A percentile compares a stretch with the other conserved stretches of the same genome.
phyloP scores from a whole-genome alignment of 1,284 basidiomycete genomes.

The Cryptococcus neoformans region DNA sequence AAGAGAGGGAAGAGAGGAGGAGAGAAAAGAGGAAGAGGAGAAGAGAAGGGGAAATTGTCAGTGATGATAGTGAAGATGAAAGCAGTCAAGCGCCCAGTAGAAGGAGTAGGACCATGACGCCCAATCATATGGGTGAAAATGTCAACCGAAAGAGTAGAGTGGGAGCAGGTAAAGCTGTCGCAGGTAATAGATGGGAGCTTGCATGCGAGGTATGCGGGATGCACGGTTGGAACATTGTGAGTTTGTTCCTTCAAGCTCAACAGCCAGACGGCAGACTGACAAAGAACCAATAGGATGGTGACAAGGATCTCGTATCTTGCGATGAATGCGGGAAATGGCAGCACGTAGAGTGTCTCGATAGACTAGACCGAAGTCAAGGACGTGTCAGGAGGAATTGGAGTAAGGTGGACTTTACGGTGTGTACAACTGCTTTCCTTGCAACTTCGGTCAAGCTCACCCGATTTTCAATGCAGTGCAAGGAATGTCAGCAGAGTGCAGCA shows the following conservation, averaged over 20 bases:
- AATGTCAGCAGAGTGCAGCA: slow-evolving; percentile 26
- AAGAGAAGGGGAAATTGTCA: slow-evolving; percentile 26
- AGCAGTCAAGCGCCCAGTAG: neutral
- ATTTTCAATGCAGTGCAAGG: slow-evolving; percentile 28
- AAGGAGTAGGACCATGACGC: neutral
- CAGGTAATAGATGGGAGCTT: slow-evolving; percentile 51
- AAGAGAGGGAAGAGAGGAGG: slow-evolving; percentile 42
- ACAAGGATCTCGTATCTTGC: slow-evolving; percentile 52
- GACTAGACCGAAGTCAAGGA: slow-evolving; percentile 33
- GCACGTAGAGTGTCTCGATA: slow-evolving; percentile 47
- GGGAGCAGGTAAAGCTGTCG: neutral
- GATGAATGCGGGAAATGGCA: slow-evolving; percentile 55
- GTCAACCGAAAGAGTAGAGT: neutral
- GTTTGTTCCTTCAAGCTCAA: slow-evolving; percentile 11
- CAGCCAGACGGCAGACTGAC: neutral
- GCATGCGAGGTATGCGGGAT: slow-evolving; percentile 53
- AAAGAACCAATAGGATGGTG: slow-evolving; percentile 42
- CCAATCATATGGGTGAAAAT: neutral
- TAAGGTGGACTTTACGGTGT: slow-evolving; percentile 45
- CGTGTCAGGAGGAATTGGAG: slow-evolving; percentile 44
- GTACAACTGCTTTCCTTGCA: neutral
- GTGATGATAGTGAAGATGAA: slow-evolving; percentile 16
- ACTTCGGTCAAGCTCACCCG: neutral
- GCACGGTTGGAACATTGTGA: slow-evolving; percentile 51
- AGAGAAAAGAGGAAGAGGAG: slow-evolving; percentile 39